Evolutionary conservation across 164 flowering plant species (phyloP).

Genomic region (Umbellularia californica): DNA sequence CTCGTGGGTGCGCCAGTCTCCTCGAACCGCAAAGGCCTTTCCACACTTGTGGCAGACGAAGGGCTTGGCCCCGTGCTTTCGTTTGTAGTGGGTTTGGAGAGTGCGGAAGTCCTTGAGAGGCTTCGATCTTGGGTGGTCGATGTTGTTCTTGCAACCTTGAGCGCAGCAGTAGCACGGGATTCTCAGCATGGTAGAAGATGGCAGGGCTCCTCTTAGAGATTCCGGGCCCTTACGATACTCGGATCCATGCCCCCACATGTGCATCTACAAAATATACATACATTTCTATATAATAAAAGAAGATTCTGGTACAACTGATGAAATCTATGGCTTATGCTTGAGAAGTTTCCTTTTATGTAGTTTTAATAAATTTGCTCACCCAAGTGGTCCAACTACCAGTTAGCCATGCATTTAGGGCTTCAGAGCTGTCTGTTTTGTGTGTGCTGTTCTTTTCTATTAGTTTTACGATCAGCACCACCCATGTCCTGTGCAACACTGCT

Average conservation of each 20-base stretch:
- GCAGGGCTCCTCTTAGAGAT: conserved; percentile 48
- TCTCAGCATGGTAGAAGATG: conserved; percentile 45
- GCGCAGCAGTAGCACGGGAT: conserved; percentile 71
- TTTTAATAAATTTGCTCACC: no score
- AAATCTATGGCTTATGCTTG: background rate
- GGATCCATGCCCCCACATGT: conserved; percentile 82
- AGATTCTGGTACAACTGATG: background rate
- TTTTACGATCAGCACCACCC: background rate
- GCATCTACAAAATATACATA: conserved; percentile 37
- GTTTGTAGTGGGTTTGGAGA: conserved; percentile 70
- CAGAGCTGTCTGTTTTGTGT: background rate
- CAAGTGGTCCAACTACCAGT: background rate
- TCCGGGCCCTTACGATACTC: conserved; percentile 54
- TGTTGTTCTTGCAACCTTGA: conserved; percentile 68
- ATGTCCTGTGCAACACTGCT: no score
- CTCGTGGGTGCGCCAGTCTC: conserved; percentile 81
- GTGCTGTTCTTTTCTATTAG: background rate
- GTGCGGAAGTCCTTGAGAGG: conserved; percentile 75
- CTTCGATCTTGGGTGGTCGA: conserved; percentile 58
- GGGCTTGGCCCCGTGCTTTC: conserved; percentile 64
- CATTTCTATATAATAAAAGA: background rate
- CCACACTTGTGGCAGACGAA: conserved; percentile 60
- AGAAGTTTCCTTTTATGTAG: background rate
- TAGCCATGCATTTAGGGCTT: background rate
- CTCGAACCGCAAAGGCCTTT: conserved; percentile 65